phyloP scores from a whole-genome alignment of 331 rosid species.

The Cydonia oblonga region DNA sequence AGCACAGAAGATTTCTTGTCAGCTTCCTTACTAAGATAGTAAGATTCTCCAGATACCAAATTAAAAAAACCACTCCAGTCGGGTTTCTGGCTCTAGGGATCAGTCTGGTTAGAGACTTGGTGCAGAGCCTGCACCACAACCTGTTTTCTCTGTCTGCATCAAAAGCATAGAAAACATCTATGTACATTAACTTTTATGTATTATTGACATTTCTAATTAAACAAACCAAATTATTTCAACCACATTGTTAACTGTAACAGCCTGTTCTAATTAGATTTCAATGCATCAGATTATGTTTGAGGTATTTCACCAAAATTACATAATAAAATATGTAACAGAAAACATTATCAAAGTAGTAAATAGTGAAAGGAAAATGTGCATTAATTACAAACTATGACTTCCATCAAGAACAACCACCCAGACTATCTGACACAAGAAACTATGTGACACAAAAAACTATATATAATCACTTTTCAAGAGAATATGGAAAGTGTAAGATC shows the following conservation, averaged over 20 bases:
- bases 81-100: conserved; percentile 77
- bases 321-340: background rate
- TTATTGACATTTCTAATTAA: conserved; percentile 21
- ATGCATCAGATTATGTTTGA: conserved; percentile 1
- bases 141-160: conserved; percentile 97
- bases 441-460: background rate
- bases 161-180: conserved; percentile 77
- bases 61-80: conserved; percentile 53
- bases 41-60: conserved; percentile 49
- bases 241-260: conserved; percentile 18
- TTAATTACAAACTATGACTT: background rate
- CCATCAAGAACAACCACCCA: conserved; percentile 1
- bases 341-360: background rate
- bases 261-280: background rate
- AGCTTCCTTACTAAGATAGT: conserved; percentile 48
- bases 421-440: background rate
- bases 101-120: conserved; percentile 83
- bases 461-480: background rate
- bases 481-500: conserved; percentile 16
- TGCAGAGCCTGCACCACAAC: conserved; percentile 80
- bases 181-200: conserved; percentile 35
- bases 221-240: conserved; percentile 26
- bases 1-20: conserved; percentile 24
- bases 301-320: background rate
- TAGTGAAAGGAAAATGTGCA: background rate